These are phyloP conservation scores for Botrytis paeoniae DNA, from an alignment of 2,329 filamentous ascomycete genomes.

Conservation along the genomic window DNA sequence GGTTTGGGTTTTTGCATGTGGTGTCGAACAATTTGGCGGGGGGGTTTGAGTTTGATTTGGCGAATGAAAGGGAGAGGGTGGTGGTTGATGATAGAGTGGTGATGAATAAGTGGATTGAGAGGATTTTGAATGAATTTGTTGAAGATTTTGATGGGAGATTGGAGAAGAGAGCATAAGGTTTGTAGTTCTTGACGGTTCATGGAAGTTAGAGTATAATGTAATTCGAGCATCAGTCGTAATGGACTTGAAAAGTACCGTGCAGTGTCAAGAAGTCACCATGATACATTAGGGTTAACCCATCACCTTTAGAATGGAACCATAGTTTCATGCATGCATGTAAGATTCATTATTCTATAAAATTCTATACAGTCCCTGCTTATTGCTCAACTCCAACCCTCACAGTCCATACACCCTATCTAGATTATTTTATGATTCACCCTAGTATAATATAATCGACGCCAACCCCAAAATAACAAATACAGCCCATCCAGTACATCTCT, in stretches of 20 bases:
- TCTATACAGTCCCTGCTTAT: background rate
- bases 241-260: background rate
- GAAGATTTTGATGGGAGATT: background rate
- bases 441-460: background rate
- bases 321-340: background rate
- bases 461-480: background rate
- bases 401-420: background rate
- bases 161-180: rapidly evolving
- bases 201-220: background rate
- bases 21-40: constrained; percentile 7
- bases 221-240: background rate
- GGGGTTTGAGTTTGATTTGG: constrained; percentile 3
- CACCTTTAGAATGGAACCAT: background rate
- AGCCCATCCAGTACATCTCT: background rate
- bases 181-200: background rate
- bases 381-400: background rate
- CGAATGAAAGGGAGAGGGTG: background rate
- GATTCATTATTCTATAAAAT: background rate
- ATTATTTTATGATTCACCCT: background rate
- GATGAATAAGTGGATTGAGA: background rate
- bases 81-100: background rate
- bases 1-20: background rate
- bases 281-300: background rate
- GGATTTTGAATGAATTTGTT: background rate
- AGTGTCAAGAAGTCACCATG: background rate